A percentile compares a stretch with the other conserved stretches of the same genome.
phyloP scores from a whole-genome alignment of 768 basidiomycete species.

The Tulasnella sp. region DNA sequence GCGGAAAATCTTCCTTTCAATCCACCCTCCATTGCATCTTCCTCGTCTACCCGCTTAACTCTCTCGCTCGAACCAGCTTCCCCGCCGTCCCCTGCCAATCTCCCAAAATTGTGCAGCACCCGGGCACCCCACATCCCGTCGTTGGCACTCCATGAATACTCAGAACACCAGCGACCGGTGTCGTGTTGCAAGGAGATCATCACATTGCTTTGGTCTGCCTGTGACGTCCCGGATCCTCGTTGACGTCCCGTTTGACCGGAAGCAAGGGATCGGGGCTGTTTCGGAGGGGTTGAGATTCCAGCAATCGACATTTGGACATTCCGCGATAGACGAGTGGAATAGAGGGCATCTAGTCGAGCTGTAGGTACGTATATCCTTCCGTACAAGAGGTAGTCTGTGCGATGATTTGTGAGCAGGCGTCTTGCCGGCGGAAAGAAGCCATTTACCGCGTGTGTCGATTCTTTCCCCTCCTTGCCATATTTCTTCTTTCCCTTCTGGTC shows the following conservation, averaged over 20 bases:
- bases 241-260: constrained; percentile 14
- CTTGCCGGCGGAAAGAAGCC: background rate
- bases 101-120: constrained; percentile 86
- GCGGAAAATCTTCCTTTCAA: constrained; percentile 82
- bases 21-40: constrained; percentile 85
- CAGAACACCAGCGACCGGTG: constrained; percentile 82
- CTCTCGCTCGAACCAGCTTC: constrained; percentile 22
- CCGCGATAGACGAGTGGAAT: constrained; percentile 66
- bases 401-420: background rate
- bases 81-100: constrained; percentile 32
- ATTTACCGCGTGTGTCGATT: constrained; percentile 62
- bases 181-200: constrained; percentile 88
- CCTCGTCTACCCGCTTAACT: constrained; percentile 82
- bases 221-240: constrained; percentile 6
- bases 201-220: constrained; percentile 28
- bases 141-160: constrained; percentile 89
- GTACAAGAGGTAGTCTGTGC: constrained; percentile 81
- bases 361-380: constrained; percentile 86
- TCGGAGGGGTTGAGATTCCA: constrained; percentile 55
- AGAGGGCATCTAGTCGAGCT: constrained; percentile 78
- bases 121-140: constrained; percentile 89
- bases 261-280: constrained; percentile 7
- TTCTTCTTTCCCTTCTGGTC: constrained; percentile 67
- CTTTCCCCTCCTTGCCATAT: constrained; percentile 73
- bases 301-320: constrained; percentile 76